phyloP scores from a whole-genome alignment of 1,284 basidiomycete species.

The Ceratobasidium sp. region DNA sequence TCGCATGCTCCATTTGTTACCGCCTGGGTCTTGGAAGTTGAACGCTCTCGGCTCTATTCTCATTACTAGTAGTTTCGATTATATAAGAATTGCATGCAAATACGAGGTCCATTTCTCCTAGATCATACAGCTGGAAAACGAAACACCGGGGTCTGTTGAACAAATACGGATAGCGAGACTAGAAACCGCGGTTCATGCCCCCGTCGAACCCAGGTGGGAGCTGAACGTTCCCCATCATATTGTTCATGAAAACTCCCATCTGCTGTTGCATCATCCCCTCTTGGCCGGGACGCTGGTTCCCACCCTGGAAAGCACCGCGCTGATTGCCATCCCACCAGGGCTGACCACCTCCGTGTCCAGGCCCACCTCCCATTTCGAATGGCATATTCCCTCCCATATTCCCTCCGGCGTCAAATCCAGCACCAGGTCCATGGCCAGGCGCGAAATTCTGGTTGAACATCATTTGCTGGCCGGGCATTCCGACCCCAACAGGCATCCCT shows the following conservation, averaged over 20 bases:
- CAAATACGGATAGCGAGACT: not conserved
- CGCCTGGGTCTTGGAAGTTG: not conserved
- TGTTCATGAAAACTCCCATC: constrained; percentile 31
- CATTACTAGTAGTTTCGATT: not conserved
- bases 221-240: constrained; percentile 35
- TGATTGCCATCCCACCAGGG: constrained; percentile 8
- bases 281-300: not conserved
- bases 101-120: constrained; percentile 12
- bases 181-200: constrained; percentile 33
- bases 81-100: not conserved
- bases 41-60: constrained; percentile 6
- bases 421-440: too few relatives aligned
- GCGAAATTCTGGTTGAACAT: constrained; percentile 29
- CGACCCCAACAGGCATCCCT: constrained; percentile 44
- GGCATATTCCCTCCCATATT: constrained; percentile 23
- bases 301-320: constrained; percentile 10
- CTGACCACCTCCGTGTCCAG: too few relatives aligned
- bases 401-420: constrained; percentile 19
- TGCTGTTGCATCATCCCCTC: constrained; percentile 30
- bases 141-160: not conserved
- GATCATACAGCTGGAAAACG: constrained; percentile 33
- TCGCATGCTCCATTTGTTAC: not conserved
- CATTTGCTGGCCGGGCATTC: constrained; percentile 11
- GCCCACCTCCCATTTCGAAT: constrained; percentile 15
- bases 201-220: constrained; percentile 30